phyloP scores from a whole-genome alignment of 176 grass and related monocot species.

The Paspalum vaginatum region DNA sequence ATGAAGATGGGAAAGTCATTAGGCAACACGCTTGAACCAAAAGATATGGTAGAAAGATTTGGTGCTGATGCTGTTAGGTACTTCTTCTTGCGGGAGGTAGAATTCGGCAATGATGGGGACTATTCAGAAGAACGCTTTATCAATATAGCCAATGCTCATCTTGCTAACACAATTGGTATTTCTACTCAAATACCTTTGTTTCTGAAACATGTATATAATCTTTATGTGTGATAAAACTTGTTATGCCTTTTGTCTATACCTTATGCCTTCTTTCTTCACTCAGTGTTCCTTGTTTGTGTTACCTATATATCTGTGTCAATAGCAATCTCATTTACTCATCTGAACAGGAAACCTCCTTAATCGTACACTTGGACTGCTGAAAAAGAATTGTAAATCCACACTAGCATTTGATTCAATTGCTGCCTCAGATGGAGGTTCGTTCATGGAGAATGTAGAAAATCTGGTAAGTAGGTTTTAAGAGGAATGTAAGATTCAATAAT shows the following conservation, averaged over 20 bases:
- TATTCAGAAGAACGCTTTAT: slow-evolving; percentile 97
- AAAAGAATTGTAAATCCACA: slow-evolving; percentile 89
- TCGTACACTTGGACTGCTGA: slow-evolving; percentile 88
- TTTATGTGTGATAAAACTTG: slow-evolving; percentile 14
- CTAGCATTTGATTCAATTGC: slow-evolving; percentile 70
- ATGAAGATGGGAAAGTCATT: slow-evolving; percentile 99
- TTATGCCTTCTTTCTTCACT: slow-evolving; percentile 26
- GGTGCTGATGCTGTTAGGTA: slow-evolving; percentile 91
- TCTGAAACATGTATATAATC: slow-evolving; percentile 14
- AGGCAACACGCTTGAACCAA: slow-evolving; percentile 97
- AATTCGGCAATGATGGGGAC: slow-evolving; percentile 94
- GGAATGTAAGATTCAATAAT: slow-evolving; percentile 22
- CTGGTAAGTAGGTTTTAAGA: slow-evolving; percentile 55
- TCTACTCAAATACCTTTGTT: slow-evolving; percentile 3
- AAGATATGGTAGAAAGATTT: slow-evolving; percentile 82
- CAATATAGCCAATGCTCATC: slow-evolving; percentile 95
- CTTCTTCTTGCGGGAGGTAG: slow-evolving; percentile 96
- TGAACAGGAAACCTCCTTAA: slow-evolving; percentile 93
- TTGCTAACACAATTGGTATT: slow-evolving; percentile 95
- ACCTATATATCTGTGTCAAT: not conserved
- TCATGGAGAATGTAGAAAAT: slow-evolving; percentile 70
- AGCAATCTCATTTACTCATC: slow-evolving; percentile 27
- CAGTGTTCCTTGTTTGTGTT: slow-evolving; percentile 11
- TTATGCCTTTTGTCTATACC: not conserved
- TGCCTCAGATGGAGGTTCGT: slow-evolving; percentile 71